phyloP scores from a whole-genome alignment of 2,329 filamentous ascomycete species.

The Ophiocordyceps polyrhachis-furcata region DNA sequence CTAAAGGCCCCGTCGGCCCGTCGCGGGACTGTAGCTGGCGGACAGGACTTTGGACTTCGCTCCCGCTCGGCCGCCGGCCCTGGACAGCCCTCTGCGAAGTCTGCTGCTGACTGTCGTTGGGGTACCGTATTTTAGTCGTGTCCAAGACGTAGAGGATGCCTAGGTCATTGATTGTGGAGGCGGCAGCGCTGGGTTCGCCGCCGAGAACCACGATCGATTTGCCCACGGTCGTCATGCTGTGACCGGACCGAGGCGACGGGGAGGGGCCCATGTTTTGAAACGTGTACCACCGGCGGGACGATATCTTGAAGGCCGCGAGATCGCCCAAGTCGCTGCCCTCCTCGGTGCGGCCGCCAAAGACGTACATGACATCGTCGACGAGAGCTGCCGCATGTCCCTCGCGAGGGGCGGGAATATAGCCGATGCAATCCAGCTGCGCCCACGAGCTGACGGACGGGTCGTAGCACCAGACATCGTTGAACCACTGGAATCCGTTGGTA shows the following conservation, averaged over 20 bases:
- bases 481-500: constrained; percentile 91
- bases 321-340: constrained; percentile 87
- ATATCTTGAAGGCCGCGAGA: constrained; percentile 58
- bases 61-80: constrained; percentile 23
- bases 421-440: constrained; percentile 85
- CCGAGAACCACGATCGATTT: constrained; percentile 86
- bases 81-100: constrained; percentile 20
- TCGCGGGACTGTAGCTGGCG: constrained; percentile 28
- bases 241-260: constrained; percentile 79
- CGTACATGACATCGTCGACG: constrained; percentile 97
- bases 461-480: constrained; percentile 97
- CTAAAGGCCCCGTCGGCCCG: constrained; percentile 30
- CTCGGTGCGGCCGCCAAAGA: constrained; percentile 90
- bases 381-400: constrained; percentile 89
- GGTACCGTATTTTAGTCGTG: constrained; percentile 91
- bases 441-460: constrained; percentile 69
- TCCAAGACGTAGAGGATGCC: constrained; percentile 83
- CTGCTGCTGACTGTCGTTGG: constrained; percentile 44
- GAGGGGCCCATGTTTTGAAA: constrained; percentile 99
- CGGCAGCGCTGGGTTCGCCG: constrained; percentile 81
- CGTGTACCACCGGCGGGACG: constrained; percentile 87
- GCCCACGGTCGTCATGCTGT: constrained; percentile 91
- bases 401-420: constrained; percentile 83
- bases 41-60: constrained; percentile 12
- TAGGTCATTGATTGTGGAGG: constrained; percentile 64